Conservation (phyloP, 108 stramenopile genomes). For the Cyclotella cryptica region DNA sequence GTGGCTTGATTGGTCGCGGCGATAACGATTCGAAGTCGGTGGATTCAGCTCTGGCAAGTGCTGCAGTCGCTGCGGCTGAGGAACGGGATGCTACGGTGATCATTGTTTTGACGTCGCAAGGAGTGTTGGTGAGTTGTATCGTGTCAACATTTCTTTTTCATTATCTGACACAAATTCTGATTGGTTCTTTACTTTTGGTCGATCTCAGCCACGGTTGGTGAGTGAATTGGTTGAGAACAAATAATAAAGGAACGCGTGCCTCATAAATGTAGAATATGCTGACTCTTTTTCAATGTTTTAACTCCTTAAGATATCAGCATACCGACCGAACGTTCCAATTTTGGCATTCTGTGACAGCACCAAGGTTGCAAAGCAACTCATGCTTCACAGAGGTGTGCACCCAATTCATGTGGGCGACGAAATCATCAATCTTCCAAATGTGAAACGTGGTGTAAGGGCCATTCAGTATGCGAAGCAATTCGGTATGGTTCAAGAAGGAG, state of each 20-base stretch:
- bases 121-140: slow-evolving; percentile 47
- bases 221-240: not conserved
- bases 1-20: slow-evolving; percentile 11
- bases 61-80: slow-evolving; percentile 90
- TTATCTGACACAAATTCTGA: not conserved
- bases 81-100: slow-evolving; percentile 88
- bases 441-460: slow-evolving; percentile 58
- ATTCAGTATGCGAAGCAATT: slow-evolving; percentile 70
- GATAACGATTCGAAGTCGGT: not conserved
- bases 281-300: not conserved
- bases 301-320: slow-evolving; percentile 69
- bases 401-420: slow-evolving; percentile 70
- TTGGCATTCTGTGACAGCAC: slow-evolving; percentile 77
- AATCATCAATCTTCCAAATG: slow-evolving; percentile 31
- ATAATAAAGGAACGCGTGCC: too few species aligned
- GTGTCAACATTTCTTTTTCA: not conserved
- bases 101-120: slow-evolving; percentile 86
- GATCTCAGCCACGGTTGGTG: not conserved
- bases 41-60: slow-evolving; percentile 89
- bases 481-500: slow-evolving; percentile 73
- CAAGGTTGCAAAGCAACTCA: slow-evolving; percentile 82
- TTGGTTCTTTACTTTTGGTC: not conserved
- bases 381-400: slow-evolving; percentile 82
- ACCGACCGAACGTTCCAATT: slow-evolving; percentile 81
- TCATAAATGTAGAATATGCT: not conserved